Percentiles rank a stretch among this genome's conserved stretches.
These are phyloP conservation scores for Picocystis salinarum DNA, from an alignment of 139 green algal genomes.

Conservation along the genomic window DNA sequence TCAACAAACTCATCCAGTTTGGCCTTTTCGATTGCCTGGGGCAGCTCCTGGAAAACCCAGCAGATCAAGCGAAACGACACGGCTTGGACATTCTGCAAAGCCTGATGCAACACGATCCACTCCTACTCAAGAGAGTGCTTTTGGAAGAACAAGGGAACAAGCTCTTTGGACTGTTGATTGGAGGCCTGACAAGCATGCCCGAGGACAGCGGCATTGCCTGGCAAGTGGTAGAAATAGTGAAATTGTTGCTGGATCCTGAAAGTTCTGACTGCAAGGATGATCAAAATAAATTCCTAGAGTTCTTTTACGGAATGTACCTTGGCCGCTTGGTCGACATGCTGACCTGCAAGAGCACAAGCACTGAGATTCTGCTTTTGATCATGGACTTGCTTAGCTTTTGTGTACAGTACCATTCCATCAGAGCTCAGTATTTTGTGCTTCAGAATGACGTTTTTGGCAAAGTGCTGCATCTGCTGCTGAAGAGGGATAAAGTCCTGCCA, in stretches of 20 bases:
- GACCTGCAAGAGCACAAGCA: not conserved
- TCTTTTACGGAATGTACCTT: conserved; percentile 84
- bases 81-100: conserved; percentile 67
- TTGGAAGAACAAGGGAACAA: conserved; percentile 27
- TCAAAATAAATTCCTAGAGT: conserved; percentile 75
- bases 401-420: conserved; percentile 50
- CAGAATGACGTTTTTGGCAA: conserved; percentile 61
- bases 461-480: conserved; percentile 56
- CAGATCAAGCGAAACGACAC: conserved; percentile 31
- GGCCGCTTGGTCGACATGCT: conserved; percentile 26
- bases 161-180: conserved; percentile 53
- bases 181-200: conserved; percentile 5
- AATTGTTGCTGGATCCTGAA: conserved; percentile 57
- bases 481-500: conserved; percentile 64
- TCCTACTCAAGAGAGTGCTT: conserved; percentile 51
- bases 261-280: conserved; percentile 36
- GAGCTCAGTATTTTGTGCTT: conserved; percentile 10
- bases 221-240: conserved; percentile 53
- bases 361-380: conserved; percentile 47
- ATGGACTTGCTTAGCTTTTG: conserved; percentile 90
- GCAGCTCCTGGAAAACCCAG: conserved; percentile 18
- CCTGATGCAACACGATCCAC: conserved; percentile 56
- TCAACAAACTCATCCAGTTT: conserved; percentile 45
- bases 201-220: conserved; percentile 53
- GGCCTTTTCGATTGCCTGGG: conserved; percentile 73